phyloP scores from a whole-genome alignment of 2,329 filamentous ascomycete genomes.

The Teratosphaeria viscida region DNA sequence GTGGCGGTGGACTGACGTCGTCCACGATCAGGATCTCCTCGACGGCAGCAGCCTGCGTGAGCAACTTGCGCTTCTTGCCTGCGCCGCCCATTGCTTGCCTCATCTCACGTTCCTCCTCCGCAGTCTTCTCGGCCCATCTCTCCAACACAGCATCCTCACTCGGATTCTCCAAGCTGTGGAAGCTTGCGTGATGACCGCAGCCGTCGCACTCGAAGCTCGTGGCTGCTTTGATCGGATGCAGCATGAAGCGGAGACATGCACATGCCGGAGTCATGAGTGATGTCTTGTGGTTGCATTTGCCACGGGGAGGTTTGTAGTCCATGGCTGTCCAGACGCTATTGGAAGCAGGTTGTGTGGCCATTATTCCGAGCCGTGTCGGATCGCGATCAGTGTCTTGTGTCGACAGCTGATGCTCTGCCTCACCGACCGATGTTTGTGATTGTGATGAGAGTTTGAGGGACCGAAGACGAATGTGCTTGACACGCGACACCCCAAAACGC shows the following conservation, averaged over 20 bases:
- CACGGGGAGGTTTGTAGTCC: slow-evolving; percentile 41
- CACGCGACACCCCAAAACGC: no score
- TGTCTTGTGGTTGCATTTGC: slow-evolving; percentile 41
- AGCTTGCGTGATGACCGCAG: slow-evolving; percentile 45
- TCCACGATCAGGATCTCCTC: neutral
- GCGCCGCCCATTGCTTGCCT: slow-evolving; percentile 7
- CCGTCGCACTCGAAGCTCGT: slow-evolving; percentile 47
- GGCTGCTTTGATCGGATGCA: slow-evolving; percentile 45
- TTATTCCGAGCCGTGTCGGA: neutral
- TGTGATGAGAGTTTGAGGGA: no score
- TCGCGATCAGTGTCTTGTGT: no score
- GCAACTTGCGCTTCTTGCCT: slow-evolving; percentile 16
- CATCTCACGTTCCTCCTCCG: slow-evolving; percentile 2
- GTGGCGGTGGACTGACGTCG: neutral
- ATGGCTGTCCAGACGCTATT: slow-evolving; percentile 42
- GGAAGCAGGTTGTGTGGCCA: slow-evolving; percentile 20
- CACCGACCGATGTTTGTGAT: no score
- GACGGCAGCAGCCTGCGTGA: slow-evolving; percentile 3
- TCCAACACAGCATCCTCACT: slow-evolving; percentile 37
- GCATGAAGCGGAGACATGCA: slow-evolving; percentile 46
- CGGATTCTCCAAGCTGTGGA: slow-evolving; percentile 44
- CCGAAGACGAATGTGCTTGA: no score
- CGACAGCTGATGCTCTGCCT: no score
- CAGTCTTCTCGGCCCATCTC: slow-evolving; percentile 35
- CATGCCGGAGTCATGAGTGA: slow-evolving; percentile 38